phyloP scores from a whole-genome alignment of 768 basidiomycete genomes.

The Neoboletus magnificus region DNA sequence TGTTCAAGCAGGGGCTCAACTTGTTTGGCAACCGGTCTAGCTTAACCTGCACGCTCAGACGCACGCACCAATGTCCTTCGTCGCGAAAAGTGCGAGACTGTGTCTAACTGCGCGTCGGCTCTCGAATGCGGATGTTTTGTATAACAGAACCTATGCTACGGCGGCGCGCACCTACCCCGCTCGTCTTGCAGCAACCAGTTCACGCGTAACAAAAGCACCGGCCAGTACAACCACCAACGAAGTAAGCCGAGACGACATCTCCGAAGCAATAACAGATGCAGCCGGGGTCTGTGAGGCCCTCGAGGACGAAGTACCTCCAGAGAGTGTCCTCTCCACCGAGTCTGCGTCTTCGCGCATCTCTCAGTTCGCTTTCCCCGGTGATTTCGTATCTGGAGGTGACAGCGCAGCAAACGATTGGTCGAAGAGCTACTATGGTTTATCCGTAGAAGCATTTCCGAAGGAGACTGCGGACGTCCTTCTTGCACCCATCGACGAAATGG shows the following conservation, averaged over 20 bases:
- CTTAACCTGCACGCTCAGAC: background rate
- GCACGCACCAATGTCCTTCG: slow-evolving; percentile 14
- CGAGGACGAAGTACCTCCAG: slow-evolving; percentile 16
- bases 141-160: slow-evolving; percentile 17
- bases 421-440: slow-evolving; percentile 79
- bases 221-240: slow-evolving; percentile 31
- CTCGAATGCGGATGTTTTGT: background rate
- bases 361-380: slow-evolving; percentile 29
- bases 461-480: slow-evolving; percentile 71
- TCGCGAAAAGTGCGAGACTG: slow-evolving; percentile 11
- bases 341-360: slow-evolving; percentile 9
- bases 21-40: background rate
- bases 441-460: slow-evolving; percentile 68
- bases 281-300: slow-evolving; percentile 12
- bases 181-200: slow-evolving; percentile 20
- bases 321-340: slow-evolving; percentile 7
- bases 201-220: slow-evolving; percentile 25
- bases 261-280: slow-evolving; percentile 21
- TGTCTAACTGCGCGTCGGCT: slow-evolving; percentile 8
- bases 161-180: slow-evolving; percentile 26
- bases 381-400: slow-evolving; percentile 23
- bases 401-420: slow-evolving; percentile 71
- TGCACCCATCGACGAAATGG: slow-evolving; percentile 67
- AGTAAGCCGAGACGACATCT: slow-evolving; percentile 18
- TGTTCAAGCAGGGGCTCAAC: background rate